A percentile compares a stretch with the other conserved stretches of the same genome.
Evolutionary conservation across 208 protist species (phyloP).

Genomic region (Leishmania arabica): DNA sequence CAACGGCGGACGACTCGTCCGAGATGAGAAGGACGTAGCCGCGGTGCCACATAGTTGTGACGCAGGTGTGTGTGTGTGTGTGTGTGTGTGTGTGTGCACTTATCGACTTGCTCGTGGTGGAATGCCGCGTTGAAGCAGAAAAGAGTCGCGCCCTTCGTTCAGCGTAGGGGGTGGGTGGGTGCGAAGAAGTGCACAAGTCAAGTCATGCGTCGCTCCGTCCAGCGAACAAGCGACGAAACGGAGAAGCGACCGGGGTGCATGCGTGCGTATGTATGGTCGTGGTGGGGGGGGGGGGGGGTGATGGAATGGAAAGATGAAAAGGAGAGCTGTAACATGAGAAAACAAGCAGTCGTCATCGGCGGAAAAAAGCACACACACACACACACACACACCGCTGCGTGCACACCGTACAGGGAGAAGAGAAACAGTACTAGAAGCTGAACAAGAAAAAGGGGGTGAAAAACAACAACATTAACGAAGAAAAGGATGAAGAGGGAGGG

Average conservation of each 20-base stretch:
- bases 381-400: not conserved
- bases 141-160: no score
- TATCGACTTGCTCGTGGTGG: no score
- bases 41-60: not conserved
- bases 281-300: no score
- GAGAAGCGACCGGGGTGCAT: no score
- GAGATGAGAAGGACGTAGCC: not conserved
- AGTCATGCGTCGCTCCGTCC: not conserved
- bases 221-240: constrained; percentile 6
- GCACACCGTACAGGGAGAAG: not conserved
- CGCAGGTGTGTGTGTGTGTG: no score
- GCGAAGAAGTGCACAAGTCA: no score
- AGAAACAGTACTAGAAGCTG: not conserved
- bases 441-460: constrained; percentile 10
- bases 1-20: not conserved
- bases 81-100: not conserved
- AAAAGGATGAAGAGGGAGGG: not conserved
- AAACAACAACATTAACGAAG: constrained; percentile 4
- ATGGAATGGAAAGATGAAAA: constrained; percentile 6
- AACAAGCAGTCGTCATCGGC: not conserved
- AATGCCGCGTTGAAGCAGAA: no score
- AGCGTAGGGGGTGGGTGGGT: no score
- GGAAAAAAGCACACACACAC: not conserved
- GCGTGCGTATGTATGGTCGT: no score
- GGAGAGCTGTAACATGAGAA: not conserved